These are phyloP conservation scores for Populus trichocarpa DNA, from an alignment of 441 rosid species.

Conservation along the genomic window DNA sequence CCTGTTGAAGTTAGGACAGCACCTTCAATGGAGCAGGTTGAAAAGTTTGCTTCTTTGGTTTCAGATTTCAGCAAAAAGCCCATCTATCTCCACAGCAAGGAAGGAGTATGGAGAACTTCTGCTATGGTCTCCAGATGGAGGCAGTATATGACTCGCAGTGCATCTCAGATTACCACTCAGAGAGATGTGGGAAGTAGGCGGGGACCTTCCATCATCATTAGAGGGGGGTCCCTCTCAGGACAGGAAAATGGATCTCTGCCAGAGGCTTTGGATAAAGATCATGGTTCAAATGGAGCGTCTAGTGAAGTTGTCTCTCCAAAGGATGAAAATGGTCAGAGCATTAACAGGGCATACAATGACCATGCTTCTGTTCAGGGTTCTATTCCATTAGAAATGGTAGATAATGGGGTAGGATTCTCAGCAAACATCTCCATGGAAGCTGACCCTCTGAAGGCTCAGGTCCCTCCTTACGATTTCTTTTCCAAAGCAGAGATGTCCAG, in stretches of 20 bases:
- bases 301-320: slow-evolving; percentile 22
- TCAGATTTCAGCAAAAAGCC: slow-evolving; percentile 74
- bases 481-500: slow-evolving; percentile 82
- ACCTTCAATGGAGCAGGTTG: slow-evolving; percentile 92
- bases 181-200: slow-evolving; percentile 24
- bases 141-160: slow-evolving; percentile 70
- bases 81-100: slow-evolving; percentile 87
- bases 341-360: slow-evolving; percentile 24
- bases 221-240: slow-evolving; percentile 19
- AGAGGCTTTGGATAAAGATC: slow-evolving; percentile 26
- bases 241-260: slow-evolving; percentile 23
- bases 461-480: slow-evolving; percentile 77
- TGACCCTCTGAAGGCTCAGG: slow-evolving; percentile 82
- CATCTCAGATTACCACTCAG: slow-evolving; percentile 25
- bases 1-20: slow-evolving; percentile 83
- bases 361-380: slow-evolving; percentile 26
- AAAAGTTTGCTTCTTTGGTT: slow-evolving; percentile 77
- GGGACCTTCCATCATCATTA: slow-evolving; percentile 15
- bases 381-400: slow-evolving; percentile 27
- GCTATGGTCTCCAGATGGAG: slow-evolving; percentile 96
- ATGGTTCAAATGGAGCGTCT: slow-evolving; percentile 36
- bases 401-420: slow-evolving; percentile 29
- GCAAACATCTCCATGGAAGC: slow-evolving; percentile 30
- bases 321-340: slow-evolving; percentile 20
- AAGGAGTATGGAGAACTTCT: slow-evolving; percentile 88